Percentiles rank a stretch among this genome's conserved stretches.
Conservation (phyloP, 1,284 basidiomycete genomes). For the Puccinia novopanici region DNA sequence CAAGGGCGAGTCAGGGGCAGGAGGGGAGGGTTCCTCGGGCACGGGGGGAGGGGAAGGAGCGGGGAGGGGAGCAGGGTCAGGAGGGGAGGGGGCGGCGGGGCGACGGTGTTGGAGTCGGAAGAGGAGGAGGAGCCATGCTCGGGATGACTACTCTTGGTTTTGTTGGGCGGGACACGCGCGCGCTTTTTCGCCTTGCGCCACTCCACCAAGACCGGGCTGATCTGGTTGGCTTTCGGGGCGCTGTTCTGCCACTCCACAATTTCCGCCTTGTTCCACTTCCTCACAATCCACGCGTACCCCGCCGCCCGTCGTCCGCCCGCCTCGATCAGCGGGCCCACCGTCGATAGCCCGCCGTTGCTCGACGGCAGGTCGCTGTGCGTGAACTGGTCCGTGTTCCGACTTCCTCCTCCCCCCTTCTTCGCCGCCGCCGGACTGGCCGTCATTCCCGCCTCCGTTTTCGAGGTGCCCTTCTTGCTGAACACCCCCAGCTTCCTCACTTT, state of each 20-base stretch:
- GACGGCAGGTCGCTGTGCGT: slow-evolving; percentile 4
- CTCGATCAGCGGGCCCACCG: slow-evolving; percentile 48
- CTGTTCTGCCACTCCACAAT: slow-evolving; percentile 46
- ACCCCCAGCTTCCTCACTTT: slow-evolving; percentile 3
- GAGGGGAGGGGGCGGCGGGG: neutral
- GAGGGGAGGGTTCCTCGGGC: slow-evolving; percentile 59
- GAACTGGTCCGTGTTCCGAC: neutral
- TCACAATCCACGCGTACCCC: slow-evolving; percentile 57
- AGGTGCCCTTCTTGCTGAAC: neutral
- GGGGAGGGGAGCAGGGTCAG: slow-evolving; percentile 24
- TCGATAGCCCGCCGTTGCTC: neutral
- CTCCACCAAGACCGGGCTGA: slow-evolving; percentile 52
- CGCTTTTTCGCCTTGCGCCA: slow-evolving; percentile 55
- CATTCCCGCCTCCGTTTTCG: neutral
- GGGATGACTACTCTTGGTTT: neutral
- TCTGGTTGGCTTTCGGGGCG: slow-evolving; percentile 25
- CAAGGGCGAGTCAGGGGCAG: slow-evolving; percentile 68
- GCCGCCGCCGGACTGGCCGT: neutral
- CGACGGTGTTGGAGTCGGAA: neutral
- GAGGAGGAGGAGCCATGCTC: neutral
- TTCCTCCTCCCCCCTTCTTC: neutral
- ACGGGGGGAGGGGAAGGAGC: slow-evolving; percentile 34
- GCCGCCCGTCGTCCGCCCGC: slow-evolving; percentile 53
- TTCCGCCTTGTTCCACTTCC: slow-evolving; percentile 54
- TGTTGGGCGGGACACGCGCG: slow-evolving; percentile 36